These are phyloP conservation scores for Diaporthe sp. DNA, from an alignment of 2,329 filamentous ascomycete genomes.

Conservation along the genomic window DNA sequence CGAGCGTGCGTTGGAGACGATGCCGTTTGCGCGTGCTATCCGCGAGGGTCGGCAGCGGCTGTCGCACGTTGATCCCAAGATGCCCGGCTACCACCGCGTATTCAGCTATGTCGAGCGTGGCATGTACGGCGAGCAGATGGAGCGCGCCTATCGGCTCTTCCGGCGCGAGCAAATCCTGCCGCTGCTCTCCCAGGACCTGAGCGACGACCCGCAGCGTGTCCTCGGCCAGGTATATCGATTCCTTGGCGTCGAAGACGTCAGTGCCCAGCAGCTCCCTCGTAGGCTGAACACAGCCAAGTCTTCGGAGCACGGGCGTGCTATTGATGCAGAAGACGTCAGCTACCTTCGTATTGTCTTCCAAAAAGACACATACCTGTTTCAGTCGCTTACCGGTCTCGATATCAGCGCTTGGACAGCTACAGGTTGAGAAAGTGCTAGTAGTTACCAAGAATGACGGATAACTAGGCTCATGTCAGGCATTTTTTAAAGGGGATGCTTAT, in stretches of 20 bases:
- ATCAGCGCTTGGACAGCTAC: slow-evolving; percentile 13
- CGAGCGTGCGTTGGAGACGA: background rate
- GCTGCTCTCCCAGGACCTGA: background rate
- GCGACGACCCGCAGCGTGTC: background rate
- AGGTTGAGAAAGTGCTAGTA: too few relatives aligned
- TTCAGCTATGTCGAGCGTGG: background rate
- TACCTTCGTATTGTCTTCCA: background rate
- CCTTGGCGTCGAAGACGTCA: background rate
- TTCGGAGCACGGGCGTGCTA: background rate
- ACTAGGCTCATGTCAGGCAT: too few relatives aligned
- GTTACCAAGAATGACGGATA: too few relatives aligned
- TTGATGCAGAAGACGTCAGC: background rate
- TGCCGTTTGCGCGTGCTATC: background rate
- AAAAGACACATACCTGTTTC: background rate
- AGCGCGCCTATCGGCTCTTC: background rate
- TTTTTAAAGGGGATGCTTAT: too few relatives aligned
- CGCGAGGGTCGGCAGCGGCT: background rate
- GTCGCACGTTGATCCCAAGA: background rate
- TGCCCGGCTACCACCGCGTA: background rate
- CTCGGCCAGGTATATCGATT: background rate
- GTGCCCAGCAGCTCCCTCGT: background rate
- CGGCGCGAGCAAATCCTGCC: background rate
- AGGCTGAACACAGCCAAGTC: background rate
- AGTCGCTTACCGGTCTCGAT: background rate
- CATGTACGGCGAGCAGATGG: background rate